Evolutionary conservation across 2,329 filamentous ascomycete species (phyloP).

Genomic region (Botryotinia calthae): DNA sequence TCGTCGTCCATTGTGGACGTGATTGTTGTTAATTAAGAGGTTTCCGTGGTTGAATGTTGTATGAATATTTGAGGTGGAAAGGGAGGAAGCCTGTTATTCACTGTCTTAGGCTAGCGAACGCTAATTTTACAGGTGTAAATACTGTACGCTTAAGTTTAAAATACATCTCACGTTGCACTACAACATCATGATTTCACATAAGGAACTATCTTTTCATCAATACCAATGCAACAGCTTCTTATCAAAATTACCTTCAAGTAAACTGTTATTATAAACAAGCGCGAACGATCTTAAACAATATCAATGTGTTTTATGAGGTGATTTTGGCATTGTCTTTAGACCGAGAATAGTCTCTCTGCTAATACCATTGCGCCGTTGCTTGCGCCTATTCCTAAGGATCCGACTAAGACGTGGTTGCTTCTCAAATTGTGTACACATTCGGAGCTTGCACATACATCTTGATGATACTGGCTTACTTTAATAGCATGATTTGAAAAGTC

Average conservation of each 20-base stretch:
- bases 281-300: neutral
- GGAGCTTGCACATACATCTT: neutral
- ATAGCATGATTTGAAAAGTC: neutral
- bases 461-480: neutral
- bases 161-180: neutral
- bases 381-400: too few relatives aligned
- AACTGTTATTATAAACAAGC: neutral
- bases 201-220: neutral
- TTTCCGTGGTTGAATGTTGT: neutral
- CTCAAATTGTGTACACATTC: neutral
- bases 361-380: neutral
- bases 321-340: neutral
- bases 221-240: neutral
- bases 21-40: neutral
- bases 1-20: constrained; percentile 45
- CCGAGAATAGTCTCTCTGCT: neutral
- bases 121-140: neutral
- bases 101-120: neutral
- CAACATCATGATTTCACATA: neutral
- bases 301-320: neutral
- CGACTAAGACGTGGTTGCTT: neutral
- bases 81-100: neutral
- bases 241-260: neutral
- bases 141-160: neutral
- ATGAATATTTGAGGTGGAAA: neutral